A percentile compares a stretch with the other conserved stretches of the same genome.
phyloP scores from a whole-genome alignment of 2,329 filamentous ascomycete genomes.

The Parafenestella ontariensis region DNA sequence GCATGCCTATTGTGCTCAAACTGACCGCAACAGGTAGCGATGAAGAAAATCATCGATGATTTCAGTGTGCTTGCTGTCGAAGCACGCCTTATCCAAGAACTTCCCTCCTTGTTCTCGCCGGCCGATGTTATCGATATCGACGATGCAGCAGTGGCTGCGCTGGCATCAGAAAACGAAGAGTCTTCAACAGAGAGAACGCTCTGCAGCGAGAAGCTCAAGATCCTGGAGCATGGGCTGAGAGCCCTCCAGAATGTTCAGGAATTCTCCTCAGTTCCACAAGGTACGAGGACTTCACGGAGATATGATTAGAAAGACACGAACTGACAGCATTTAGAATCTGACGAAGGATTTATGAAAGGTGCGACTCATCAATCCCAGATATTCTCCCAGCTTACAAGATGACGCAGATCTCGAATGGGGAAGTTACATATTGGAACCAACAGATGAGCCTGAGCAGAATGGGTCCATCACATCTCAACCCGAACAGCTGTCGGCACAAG shows the following conservation, averaged over 20 bases:
- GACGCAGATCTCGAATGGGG: no score
- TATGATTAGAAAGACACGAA: neutral
- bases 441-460: no score
- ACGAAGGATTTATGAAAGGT: no score
- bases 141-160: constrained; percentile 10
- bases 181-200: constrained; percentile 15
- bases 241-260: constrained; percentile 8
- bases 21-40: constrained; percentile 44
- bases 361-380: no score
- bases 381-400: no score
- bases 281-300: neutral
- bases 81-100: constrained; percentile 35
- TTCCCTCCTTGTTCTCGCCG: constrained; percentile 40
- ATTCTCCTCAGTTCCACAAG: neutral
- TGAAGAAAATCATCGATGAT: constrained; percentile 52
- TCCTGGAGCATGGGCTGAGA: constrained; percentile 22
- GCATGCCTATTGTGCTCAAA: neutral
- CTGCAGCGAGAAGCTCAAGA: constrained; percentile 21
- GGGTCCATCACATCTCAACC: no score
- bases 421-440: no score
- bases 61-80: constrained; percentile 50
- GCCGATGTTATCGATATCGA: constrained; percentile 25
- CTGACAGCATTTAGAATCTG: neutral
- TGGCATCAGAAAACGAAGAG: constrained; percentile 27
- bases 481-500: no score